Evolutionary conservation across 768 basidiomycete genomes (phyloP), one percentile per base, ranked within the genome.

Genomic region (Kwoniella sp.): DNA sequence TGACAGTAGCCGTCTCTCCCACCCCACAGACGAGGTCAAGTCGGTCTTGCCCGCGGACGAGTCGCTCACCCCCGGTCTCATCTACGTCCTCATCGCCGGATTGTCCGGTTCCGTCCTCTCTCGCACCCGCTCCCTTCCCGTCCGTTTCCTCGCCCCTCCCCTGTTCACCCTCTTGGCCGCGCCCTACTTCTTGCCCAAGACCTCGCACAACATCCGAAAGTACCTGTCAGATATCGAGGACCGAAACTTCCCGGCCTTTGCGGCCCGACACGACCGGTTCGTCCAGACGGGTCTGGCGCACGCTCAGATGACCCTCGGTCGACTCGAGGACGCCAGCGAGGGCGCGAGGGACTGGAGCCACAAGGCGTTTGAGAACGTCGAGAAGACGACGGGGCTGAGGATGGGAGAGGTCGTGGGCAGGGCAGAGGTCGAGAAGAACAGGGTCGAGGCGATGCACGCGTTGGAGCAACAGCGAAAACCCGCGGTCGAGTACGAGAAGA

Each of bases 1-100:
- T n/a, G n/a, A n/a, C n/a, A n/a, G n/a, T n/a, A n/a, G n/a, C n/a
- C n/a, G n/a, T n/a, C n/a, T n/a, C n/a, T n/a, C n/a, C n/a, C n/a
- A n/a, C 20, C 20, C 14, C 12, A 20, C 15, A 93, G 91, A 78
- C 53, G 84, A 89, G 57, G 77, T 96, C 27, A 90, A 90, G 73
- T 81, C 85, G 5, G 81, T 98, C 62, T 76, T 89, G 12, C 84
- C 88, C 0, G 80, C 84, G 0, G 79, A 85, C 46, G 93, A 96
- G 75, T 78, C 84, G 0, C 81, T 95, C 25, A 89, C 85, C 9
- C 92, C 92, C 0, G 89, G 87, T n/a, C 66, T 86, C 4, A 83
- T 96, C 47, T 96, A 93, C 77, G 85, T 88, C 39, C 88, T 89
- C 42, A 81, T 98, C 42, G 84, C 89, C 2, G 83, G 89, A 12